These are phyloP conservation scores for Coriaria nepalensis DNA, from an alignment of 306 rosid species.

Conservation along the genomic window DNA sequence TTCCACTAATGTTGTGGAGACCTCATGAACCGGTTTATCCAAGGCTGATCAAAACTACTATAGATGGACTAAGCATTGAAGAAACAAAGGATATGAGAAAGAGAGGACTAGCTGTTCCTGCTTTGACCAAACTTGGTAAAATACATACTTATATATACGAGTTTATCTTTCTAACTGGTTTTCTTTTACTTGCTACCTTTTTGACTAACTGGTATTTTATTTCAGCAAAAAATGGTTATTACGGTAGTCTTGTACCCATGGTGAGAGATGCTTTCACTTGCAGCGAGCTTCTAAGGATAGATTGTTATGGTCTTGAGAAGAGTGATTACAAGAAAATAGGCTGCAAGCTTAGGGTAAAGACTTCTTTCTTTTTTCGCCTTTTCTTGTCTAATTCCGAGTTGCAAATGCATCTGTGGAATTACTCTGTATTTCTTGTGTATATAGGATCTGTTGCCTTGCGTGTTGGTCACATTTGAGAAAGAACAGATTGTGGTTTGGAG, in stretches of 20 bases:
- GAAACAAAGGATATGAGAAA: slow-evolving; percentile 89
- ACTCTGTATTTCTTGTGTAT: neutral
- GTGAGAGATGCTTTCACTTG: slow-evolving; percentile 80
- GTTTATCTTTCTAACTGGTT: too few relatives aligned
- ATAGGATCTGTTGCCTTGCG: slow-evolving; percentile 87
- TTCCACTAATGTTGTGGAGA: slow-evolving; percentile 92
- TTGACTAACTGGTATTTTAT: too few relatives aligned
- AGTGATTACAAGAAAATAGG: slow-evolving; percentile 95
- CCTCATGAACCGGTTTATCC: slow-evolving; percentile 89
- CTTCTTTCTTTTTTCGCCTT: neutral
- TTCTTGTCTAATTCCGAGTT: neutral
- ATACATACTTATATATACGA: too few relatives aligned
- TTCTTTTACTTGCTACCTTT: too few relatives aligned
- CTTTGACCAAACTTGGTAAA: slow-evolving; percentile 73
- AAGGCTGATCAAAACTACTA: slow-evolving; percentile 73
- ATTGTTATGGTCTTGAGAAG: slow-evolving; percentile 73
- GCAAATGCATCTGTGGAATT: neutral
- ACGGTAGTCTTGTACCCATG: slow-evolving; percentile 71
- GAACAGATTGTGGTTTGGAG: slow-evolving; percentile 85
- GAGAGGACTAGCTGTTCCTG: slow-evolving; percentile 69
- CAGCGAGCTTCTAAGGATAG: slow-evolving; percentile 66
- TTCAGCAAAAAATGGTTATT: slow-evolving; percentile 81
- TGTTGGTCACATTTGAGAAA: slow-evolving; percentile 77
- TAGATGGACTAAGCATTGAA: slow-evolving; percentile 65
- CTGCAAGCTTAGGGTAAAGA: slow-evolving; percentile 73